Conservation (phyloP, 208 protist genomes). For the Willaertia magna region DNA sequence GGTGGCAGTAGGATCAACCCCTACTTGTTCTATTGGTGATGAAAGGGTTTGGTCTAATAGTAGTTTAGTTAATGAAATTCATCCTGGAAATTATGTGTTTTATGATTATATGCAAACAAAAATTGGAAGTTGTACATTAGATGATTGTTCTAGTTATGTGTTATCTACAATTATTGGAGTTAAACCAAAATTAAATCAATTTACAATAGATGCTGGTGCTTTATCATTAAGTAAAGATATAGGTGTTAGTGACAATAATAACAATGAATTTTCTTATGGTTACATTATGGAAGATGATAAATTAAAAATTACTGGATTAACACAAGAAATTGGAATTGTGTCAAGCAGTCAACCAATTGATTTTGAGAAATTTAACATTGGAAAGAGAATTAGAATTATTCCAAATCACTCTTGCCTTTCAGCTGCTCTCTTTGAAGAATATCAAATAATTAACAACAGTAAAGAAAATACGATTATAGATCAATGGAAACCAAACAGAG, state of each 20-base stretch:
- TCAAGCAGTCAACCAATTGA: not conserved
- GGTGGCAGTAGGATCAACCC: not conserved
- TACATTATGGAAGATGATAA: not conserved
- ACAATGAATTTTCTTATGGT: not conserved
- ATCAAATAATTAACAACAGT: not conserved
- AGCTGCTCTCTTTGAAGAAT: not conserved
- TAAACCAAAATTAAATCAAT: not conserved
- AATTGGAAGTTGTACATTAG: slow-evolving; percentile 8
- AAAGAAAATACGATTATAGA: not conserved
- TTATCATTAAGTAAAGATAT: not conserved
- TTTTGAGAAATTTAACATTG: not conserved
- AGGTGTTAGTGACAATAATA: not conserved
- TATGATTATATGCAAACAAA: slow-evolving; percentile 14
- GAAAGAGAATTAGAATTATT: not conserved
- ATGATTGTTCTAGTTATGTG: slow-evolving; percentile 5
- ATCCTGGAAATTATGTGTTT: slow-evolving; percentile 26
- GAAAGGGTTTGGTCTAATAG: not conserved
- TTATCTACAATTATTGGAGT: slow-evolving; percentile 5
- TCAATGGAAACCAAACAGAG: not conserved
- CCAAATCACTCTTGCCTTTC: not conserved
- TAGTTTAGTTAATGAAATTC: slow-evolving; percentile 17
- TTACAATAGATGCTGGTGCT: slow-evolving; percentile 3
- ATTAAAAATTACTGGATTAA: not conserved
- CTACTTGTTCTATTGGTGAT: not conserved
- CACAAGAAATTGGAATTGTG: slow-evolving; percentile 5